Evolutionary conservation across 2,329 filamentous ascomycete species (phyloP).

Genomic region (Celoporthe dispersa): DNA sequence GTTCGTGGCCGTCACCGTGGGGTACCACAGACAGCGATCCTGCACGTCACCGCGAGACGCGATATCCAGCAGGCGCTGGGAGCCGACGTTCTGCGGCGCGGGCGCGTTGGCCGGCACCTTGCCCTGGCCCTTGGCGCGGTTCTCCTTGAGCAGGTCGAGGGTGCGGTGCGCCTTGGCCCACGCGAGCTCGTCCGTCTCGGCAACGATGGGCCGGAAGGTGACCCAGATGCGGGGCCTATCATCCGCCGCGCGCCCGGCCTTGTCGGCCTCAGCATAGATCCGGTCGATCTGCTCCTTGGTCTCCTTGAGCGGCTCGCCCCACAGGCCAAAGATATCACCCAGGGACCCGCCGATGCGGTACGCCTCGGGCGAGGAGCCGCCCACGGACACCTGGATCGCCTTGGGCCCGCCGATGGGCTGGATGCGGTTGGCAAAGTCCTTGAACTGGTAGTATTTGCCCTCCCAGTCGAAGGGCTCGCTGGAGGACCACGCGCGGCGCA

Average conservation of each 20-base stretch:
- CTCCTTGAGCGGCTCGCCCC: slow-evolving; percentile 67
- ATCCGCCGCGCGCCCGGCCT: slow-evolving; percentile 51
- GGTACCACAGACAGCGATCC: slow-evolving; percentile 66
- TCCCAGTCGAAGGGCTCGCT: slow-evolving; percentile 65
- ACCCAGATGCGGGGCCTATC: slow-evolving; percentile 66
- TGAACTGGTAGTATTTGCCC: slow-evolving; percentile 63
- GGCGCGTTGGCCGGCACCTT: slow-evolving; percentile 40
- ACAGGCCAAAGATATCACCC: slow-evolving; percentile 66
- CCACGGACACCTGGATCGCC: slow-evolving; percentile 62
- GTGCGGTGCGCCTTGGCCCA: slow-evolving; percentile 64
- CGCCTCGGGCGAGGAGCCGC: slow-evolving; percentile 61
- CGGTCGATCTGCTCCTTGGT: slow-evolving; percentile 66
- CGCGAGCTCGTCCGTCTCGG: slow-evolving; percentile 65
- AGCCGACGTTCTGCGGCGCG: slow-evolving; percentile 61
- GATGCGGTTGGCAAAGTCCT: slow-evolving; percentile 59
- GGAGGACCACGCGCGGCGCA: slow-evolving; percentile 62
- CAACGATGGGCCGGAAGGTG: slow-evolving; percentile 64
- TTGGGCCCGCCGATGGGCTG: slow-evolving; percentile 51
- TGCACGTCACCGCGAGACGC: slow-evolving; percentile 60
- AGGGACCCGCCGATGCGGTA: slow-evolving; percentile 63
- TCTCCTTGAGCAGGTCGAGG: slow-evolving; percentile 53
- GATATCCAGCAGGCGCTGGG: slow-evolving; percentile 62
- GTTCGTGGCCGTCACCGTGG: slow-evolving; percentile 64
- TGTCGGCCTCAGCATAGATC: slow-evolving; percentile 62
- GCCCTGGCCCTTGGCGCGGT: slow-evolving; percentile 36